Evolutionary conservation across 2,329 filamentous ascomycete species (phyloP).

Genomic region (Penicillium sp.): DNA sequence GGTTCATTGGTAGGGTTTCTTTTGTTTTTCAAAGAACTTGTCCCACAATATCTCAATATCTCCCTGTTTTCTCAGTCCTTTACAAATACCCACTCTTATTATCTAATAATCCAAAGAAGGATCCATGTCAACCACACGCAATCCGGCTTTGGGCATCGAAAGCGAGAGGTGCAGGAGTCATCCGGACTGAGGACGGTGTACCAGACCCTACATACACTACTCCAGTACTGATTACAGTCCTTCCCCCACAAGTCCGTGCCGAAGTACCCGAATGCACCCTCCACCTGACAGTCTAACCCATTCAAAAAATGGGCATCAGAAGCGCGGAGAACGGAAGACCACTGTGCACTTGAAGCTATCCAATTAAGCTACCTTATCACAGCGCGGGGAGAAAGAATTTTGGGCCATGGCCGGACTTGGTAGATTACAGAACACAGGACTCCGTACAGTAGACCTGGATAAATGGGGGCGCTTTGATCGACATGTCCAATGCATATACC

Average conservation of each 20-base stretch:
- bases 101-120: not conserved
- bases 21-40: not conserved
- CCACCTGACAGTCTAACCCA: not conserved
- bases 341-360: not conserved
- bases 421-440: not conserved
- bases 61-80: not conserved
- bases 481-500: not conserved
- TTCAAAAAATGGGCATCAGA: not conserved
- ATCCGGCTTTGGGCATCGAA: not conserved
- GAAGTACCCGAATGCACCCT: not conserved
- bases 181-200: not conserved
- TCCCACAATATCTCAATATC: not conserved
- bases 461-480: slow-evolving; percentile 1
- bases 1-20: slow-evolving; percentile 1
- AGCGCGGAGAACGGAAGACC: slow-evolving; percentile 8
- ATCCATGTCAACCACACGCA: not conserved
- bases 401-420: not conserved
- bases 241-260: not conserved
- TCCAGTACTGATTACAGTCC: too few relatives aligned
- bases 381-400: not conserved
- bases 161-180: not conserved
- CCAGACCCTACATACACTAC: too few relatives aligned
- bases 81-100: not conserved
- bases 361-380: not conserved
- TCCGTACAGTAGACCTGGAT: not conserved